Percentiles rank a stretch among this genome's conserved stretches.
These are phyloP conservation scores for Kodamaea lidongshanica DNA, from an alignment of 805 yeast species.

Conservation along the genomic window DNA sequence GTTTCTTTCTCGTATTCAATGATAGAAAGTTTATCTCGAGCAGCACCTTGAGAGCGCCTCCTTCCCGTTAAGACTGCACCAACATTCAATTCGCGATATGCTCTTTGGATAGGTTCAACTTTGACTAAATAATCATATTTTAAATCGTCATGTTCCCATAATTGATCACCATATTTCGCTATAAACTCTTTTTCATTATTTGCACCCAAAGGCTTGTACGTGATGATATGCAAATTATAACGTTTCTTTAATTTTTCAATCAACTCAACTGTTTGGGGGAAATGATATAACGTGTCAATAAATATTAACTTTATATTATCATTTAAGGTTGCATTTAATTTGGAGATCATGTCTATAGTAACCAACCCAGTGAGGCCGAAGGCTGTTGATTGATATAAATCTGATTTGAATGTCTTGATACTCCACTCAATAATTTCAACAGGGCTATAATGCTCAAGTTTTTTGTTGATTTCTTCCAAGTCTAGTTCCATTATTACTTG, in stretches of 20 bases:
- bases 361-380: slow-evolving; percentile 91
- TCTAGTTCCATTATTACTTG: slow-evolving; percentile 19
- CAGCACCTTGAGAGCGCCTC: slow-evolving; percentile 84
- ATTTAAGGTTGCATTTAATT: slow-evolving; percentile 51
- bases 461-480: slow-evolving; percentile 58
- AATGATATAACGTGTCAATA: slow-evolving; percentile 86
- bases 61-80: slow-evolving; percentile 89
- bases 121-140: slow-evolving; percentile 81
- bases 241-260: slow-evolving; percentile 50
- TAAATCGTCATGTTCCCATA: slow-evolving; percentile 81
- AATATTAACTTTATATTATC: no score
- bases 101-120: slow-evolving; percentile 88
- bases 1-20: slow-evolving; percentile 68
- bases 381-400: slow-evolving; percentile 83
- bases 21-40: slow-evolving; percentile 62
- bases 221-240: slow-evolving; percentile 50
- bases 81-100: slow-evolving; percentile 67
- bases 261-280: slow-evolving; percentile 84
- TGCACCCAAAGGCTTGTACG: slow-evolving; percentile 61
- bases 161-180: slow-evolving; percentile 58
- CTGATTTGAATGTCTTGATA: slow-evolving; percentile 66
- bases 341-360: slow-evolving; percentile 74
- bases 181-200: slow-evolving; percentile 58
- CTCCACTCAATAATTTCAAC: slow-evolving; percentile 80
- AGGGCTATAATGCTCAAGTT: slow-evolving; percentile 52